Evolutionary conservation across 768 basidiomycete species (phyloP), one percentile per base, ranked within the genome.

Genomic region (Panaeolus cyanescens): DNA sequence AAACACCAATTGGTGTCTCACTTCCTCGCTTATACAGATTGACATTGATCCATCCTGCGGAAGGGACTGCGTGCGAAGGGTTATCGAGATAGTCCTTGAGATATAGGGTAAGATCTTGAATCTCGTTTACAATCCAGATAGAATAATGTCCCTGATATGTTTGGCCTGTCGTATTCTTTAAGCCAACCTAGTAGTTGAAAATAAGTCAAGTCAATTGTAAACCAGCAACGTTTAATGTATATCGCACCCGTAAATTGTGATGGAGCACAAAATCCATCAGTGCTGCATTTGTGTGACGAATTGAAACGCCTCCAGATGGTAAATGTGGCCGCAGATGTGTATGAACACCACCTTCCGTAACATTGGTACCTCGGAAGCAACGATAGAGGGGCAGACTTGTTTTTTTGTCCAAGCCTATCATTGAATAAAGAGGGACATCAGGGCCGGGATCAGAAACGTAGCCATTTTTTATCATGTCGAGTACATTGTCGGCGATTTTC

Each of bases 301-400:
- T 31, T 15, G 73, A 74, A 13, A 60, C 65, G 9, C 65, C 70
- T 36, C 63, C 71, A 4, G 64, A 64, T 19, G 67, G 72, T 13
- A 68, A 45, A 6, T 56, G 60, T 32, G 68, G 45, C 7, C 54
- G 66, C 15, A 75, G 63, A 42, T 70, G 71, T 0, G 67, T 69
- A 50, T 79, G 76, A 13, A 79, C 71, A 9, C 76, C 73, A 28
- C 77, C 75, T 59, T 79, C 72, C 7, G 70, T 70, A 9, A 55
- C 57, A 22, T 78, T 78, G 5, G 77, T 77, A 1, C 75, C 75
- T 3, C 76, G 19, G 65, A 69, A 17, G 31, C 65, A 66, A 20
- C 65, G 45, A 40, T 69, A 73, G 7, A 72, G 61, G 0, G 67
- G 61, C 5, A 72, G 64, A 7, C n/a, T 2, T 8, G 56, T 58